These are phyloP conservation scores for Thielaviopsis punctulata DNA, from an alignment of 2,329 filamentous ascomycete species.

Conservation along the genomic window DNA sequence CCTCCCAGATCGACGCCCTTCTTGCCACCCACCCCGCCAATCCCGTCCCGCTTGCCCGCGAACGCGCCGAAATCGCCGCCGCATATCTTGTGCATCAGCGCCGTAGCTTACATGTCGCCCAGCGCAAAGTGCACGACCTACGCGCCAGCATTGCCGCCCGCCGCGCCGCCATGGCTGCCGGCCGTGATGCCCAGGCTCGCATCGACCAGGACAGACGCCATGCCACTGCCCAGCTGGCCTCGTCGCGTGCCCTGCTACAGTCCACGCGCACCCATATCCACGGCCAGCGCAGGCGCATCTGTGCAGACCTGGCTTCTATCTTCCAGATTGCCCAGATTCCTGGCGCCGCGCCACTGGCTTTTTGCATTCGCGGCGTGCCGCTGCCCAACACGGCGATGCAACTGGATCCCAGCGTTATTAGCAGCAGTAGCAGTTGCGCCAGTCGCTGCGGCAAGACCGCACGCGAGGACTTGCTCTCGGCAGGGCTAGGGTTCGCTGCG, in stretches of 20 bases:
- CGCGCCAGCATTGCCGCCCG: slow-evolving; percentile 47
- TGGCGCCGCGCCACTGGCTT: slow-evolving; percentile 47
- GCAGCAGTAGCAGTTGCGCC: not conserved
- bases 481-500: slow-evolving; percentile 65
- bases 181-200: slow-evolving; percentile 39
- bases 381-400: slow-evolving; percentile 64
- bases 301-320: slow-evolving; percentile 61
- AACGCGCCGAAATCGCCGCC: slow-evolving; percentile 29
- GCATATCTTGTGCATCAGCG: slow-evolving; percentile 45
- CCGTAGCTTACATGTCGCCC: slow-evolving; percentile 44
- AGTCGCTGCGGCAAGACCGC: slow-evolving; percentile 21
- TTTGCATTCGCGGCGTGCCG: slow-evolving; percentile 63
- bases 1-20: slow-evolving; percentile 57
- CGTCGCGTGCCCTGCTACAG: slow-evolving; percentile 36
- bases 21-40: slow-evolving; percentile 26
- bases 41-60: slow-evolving; percentile 29
- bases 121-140: slow-evolving; percentile 49
- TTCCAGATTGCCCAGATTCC: slow-evolving; percentile 59
- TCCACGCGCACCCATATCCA: slow-evolving; percentile 48
- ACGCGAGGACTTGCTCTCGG: slow-evolving; percentile 57
- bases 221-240: slow-evolving; percentile 39
- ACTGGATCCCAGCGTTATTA: slow-evolving; percentile 20
- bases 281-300: slow-evolving; percentile 77
- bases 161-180: slow-evolving; percentile 48
- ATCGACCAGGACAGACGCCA: slow-evolving; percentile 44